Base-by-base conservation (phyloP, 2,329 filamentous ascomycete genomes). In the Calonectria ilicicola region DNA sequence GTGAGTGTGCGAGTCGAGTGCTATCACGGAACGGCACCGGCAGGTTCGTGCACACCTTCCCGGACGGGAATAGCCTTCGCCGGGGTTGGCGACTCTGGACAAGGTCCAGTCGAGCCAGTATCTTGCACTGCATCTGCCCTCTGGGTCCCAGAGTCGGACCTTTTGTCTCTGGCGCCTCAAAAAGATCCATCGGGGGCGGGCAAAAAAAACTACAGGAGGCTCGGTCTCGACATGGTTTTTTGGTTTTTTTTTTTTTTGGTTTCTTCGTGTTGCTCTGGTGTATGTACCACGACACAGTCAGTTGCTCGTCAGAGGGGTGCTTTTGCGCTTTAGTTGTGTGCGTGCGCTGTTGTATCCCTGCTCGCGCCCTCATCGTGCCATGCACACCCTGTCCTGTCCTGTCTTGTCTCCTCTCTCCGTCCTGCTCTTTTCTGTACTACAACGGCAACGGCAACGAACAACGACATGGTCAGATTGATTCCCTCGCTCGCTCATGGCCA, bases 61-160 rank as follows among this genome's bases (percentile, higher is more conserved):
- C 53, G 40, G 58, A 64, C 44, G 15, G 69, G 72, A 21, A 65
- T 74, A 66, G 72, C 49, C 60, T 27, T 44, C 32, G 14, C 27
- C 56, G 67, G 67, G 67, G 68, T 56, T 10, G 63, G 64, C 71
- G 71, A 70, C 56, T 44, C 29, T 32, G 62, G 53, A 60, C 51
- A 62, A 32, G 42, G 58, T 29, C 53, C 53, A 40, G 53, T 60
- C 53, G 53, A 60, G 69, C 42, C 75, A 65, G 47, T 35, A 70
- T 66, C 56, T 71, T 72, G 58, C 23, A 69, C 53, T 35, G 32
- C 53, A 32, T 60, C 70, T 63, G 69, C 51, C 69, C 62, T 65
- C 65, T 73, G 56, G 53, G 66, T 29, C 51, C 32, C 40, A 69
- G 49, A 76, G 72, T 77, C 75, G 77, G 77, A 77, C 78, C 78